Conservation (phyloP, 2,329 filamentous ascomycete genomes). For the Cercospora janseana region DNA sequence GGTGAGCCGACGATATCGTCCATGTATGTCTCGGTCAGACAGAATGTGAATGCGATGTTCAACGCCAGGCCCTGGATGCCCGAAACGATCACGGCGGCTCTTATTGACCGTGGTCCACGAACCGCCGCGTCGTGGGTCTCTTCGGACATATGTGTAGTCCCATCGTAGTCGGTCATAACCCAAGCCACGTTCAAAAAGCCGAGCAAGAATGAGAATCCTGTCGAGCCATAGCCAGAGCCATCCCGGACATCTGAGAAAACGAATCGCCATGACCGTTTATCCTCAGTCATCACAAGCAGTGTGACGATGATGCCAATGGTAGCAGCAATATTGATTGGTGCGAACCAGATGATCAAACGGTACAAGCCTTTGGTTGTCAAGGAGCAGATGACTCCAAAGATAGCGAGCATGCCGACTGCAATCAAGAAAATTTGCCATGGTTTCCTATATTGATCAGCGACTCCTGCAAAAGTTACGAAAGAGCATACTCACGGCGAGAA, state of each 20-base stretch:
- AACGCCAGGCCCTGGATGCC: slow-evolving; percentile 61
- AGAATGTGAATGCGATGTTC: slow-evolving; percentile 64
- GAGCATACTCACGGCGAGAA: slow-evolving; percentile 56
- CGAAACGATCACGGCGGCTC: slow-evolving; percentile 46
- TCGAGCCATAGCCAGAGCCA: slow-evolving; percentile 62
- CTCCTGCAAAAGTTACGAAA: neutral
- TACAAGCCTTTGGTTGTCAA: slow-evolving; percentile 60
- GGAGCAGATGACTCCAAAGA: slow-evolving; percentile 61
- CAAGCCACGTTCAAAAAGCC: slow-evolving; percentile 58
- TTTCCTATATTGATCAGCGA: slow-evolving; percentile 44
- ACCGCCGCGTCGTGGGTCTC: slow-evolving; percentile 64
- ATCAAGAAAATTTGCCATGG: slow-evolving; percentile 59
- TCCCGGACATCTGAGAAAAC: slow-evolving; percentile 62
- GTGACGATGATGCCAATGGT: slow-evolving; percentile 60
- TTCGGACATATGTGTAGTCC: slow-evolving; percentile 67
- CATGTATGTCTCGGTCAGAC: slow-evolving; percentile 53
- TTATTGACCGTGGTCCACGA: slow-evolving; percentile 59
- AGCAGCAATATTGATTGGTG: slow-evolving; percentile 63
- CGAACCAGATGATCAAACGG: slow-evolving; percentile 62
- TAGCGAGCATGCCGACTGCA: slow-evolving; percentile 55
- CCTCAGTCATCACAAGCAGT: slow-evolving; percentile 57
- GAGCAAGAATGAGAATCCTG: slow-evolving; percentile 61
- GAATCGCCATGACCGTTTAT: slow-evolving; percentile 55
- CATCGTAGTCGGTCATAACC: slow-evolving; percentile 70
- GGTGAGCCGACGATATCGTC: slow-evolving; percentile 56